Evolutionary conservation across 2,329 filamentous ascomycete genomes (phyloP).

Genomic region (Trichoderma koningii): DNA sequence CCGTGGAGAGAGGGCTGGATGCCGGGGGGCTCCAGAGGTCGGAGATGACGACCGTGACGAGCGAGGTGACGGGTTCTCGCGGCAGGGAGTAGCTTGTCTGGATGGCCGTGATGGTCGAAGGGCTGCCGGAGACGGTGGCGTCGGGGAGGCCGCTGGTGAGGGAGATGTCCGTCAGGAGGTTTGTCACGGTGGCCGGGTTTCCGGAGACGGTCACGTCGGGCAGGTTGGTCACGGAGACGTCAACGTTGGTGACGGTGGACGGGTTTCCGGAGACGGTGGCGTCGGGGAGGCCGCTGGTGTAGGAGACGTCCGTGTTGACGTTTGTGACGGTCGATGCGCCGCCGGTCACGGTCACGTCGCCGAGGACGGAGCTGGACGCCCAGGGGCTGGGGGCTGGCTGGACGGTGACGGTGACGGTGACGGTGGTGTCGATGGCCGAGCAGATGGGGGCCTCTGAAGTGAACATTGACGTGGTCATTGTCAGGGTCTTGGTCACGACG

Average conservation of each 20-base stretch:
- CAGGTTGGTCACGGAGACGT: conserved; percentile 34
- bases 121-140: conserved; percentile 38
- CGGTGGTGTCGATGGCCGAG: conserved; percentile 31
- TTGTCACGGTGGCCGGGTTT: conserved; percentile 37
- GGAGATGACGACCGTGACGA: conserved; percentile 37
- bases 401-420: conserved; percentile 34
- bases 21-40: conserved; percentile 36
- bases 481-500: conserved; percentile 31
- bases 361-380: conserved; percentile 27
- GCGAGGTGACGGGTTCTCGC: conserved; percentile 28
- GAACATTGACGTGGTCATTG: conserved; percentile 29
- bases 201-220: conserved; percentile 37
- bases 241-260: conserved; percentile 38
- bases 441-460: conserved; percentile 26
- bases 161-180: conserved; percentile 33
- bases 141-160: conserved; percentile 34
- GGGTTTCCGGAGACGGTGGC: conserved; percentile 39
- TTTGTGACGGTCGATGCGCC: conserved; percentile 38
- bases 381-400: conserved; percentile 25
- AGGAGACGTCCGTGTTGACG: conserved; percentile 35
- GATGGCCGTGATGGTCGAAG: conserved; percentile 38
- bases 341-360: conserved; percentile 36
- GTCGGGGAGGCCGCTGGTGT: conserved; percentile 39
- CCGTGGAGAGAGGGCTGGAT: conserved; percentile 3
- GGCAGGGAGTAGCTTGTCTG: conserved; percentile 33